Evolutionary conservation across 1,139 yeast genomes (phyloP), one percentile per base, ranked within the genome.

Genomic region (Petasospora rhodanensis): DNA sequence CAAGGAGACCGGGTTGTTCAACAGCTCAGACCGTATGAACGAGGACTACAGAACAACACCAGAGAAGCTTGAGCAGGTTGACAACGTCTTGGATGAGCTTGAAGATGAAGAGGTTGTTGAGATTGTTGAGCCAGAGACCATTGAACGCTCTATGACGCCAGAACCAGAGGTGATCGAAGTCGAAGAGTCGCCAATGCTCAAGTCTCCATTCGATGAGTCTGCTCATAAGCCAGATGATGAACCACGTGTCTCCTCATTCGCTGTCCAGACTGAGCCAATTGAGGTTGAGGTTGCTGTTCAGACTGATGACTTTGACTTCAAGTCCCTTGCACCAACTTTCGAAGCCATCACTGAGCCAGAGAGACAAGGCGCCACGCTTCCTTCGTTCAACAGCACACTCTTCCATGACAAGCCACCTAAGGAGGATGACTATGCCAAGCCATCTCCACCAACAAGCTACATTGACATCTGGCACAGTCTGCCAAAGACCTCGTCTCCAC

Each of bases 401-500:
- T 51, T 48, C 29, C 43, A 41, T 31, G 54, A 50, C 21, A 49
- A 45, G 28, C 42, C 35, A 7, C 49, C 54, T 6, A 35, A 32
- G 4, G 43, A 45, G 6, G 34, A 19, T 7, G 32, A 14, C 7
- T 4, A 22, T 11, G 6, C 9, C 4, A 13, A 23, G 11, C 10
- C 18, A 2, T 26, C 42, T 2, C 42, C 45, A 14, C 42, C 51
- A 15, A 37, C 47, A 5, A 51, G 43, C 24, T 51, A 45, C 29
- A 44, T 51, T 20, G 40, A 47, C 11, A 51, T 51, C 14, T 51
- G 55, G 55, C 45, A 48, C 26, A 45, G 40, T 30, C 43, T 41
- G 12, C 50, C 52, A 16, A 41, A 42, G 23, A 26, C 43, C 12
- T 12, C 4, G 2, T 41, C 48, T 3, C 47, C 46, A 12, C 21